Base-by-base conservation (phyloP, 2,329 filamentous ascomycete genomes). In the Helicocarpus griseus region DNA sequence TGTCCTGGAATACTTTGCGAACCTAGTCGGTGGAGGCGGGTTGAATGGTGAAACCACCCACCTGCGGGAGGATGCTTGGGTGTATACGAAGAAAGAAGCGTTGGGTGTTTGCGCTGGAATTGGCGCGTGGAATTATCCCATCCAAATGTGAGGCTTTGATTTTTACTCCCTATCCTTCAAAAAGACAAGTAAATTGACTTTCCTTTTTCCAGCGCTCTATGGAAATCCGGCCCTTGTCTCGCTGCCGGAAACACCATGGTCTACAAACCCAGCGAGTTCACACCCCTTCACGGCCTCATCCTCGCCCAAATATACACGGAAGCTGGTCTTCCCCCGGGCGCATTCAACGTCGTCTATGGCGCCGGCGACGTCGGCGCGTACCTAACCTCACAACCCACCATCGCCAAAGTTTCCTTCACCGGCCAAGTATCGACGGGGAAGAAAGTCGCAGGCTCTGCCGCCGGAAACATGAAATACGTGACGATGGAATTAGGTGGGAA, bases 401-500 rank as follows among this genome's bases (percentile, higher is more conserved):
- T 95, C 61, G 83, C 86, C 54, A 95, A 95, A 71, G 87, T 95
- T 61, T 89, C 85, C 63, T 95, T 95, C 72, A 95, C 89, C 0
- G 89, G 89, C 17, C 88, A 94, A 65, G 88, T 94, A 24, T 78
- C 81, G 53, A 95, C 89, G 0, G 89, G 89, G 13, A 80, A 81
- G 69, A 91, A 88, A 65, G 89, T 95, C 8, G 88, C 89, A 8
- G 80, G 79, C 40, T 75, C 83, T 33, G 89, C 89, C 2, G 84
- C 86, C 1, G 81, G 80, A 29, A 81, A 80, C 60, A 89, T 94
- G 85, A 94, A 94, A 71, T 89, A 89, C 64, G 84, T 93, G 46
- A 95, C 89, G 19, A 90, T 94, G 86, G 89, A 95, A 70, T 78
- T 95, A 0, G 89, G 89, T 50, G 89, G 89, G 47, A 95, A 95